Evolutionary conservation across 2,329 filamentous ascomycete genomes (phyloP).

Genomic region (Fusarium neocosmosporiellum): DNA sequence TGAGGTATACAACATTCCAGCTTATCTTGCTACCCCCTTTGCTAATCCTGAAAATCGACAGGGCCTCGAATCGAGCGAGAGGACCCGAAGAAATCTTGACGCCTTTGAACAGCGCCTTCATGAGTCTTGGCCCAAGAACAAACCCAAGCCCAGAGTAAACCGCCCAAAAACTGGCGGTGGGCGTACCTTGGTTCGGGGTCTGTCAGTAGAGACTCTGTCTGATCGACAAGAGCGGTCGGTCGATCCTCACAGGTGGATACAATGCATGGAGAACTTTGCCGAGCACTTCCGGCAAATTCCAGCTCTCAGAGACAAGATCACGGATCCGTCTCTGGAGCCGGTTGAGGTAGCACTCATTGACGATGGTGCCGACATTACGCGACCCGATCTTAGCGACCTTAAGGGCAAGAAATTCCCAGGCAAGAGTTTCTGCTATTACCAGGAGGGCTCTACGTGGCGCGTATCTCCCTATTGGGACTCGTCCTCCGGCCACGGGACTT

Average conservation of each 20-base stretch:
- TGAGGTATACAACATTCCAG: background rate
- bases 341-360: conserved; percentile 12
- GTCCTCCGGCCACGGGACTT: conserved; percentile 5
- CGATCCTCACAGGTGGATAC: conserved; percentile 14
- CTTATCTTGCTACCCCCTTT: background rate
- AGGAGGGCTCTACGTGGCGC: conserved; percentile 1
- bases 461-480: conserved; percentile 17
- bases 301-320: conserved; percentile 2
- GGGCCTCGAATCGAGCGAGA: conserved; percentile 3
- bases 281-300: background rate
- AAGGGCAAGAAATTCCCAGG: conserved; percentile 3
- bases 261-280: conserved; percentile 12
- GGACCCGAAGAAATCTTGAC: conserved; percentile 4
- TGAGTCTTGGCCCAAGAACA: background rate
- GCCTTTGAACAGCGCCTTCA: background rate
- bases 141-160: background rate
- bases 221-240: background rate
- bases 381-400: background rate
- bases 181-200: background rate
- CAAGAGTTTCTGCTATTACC: conserved; percentile 7
- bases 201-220: background rate
- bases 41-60: background rate
- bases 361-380: conserved; percentile 9
- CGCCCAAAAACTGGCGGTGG: background rate
- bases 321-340: background rate